Conservation (phyloP, 805 yeast species). For the Yamadazyma philogaea region DNA sequence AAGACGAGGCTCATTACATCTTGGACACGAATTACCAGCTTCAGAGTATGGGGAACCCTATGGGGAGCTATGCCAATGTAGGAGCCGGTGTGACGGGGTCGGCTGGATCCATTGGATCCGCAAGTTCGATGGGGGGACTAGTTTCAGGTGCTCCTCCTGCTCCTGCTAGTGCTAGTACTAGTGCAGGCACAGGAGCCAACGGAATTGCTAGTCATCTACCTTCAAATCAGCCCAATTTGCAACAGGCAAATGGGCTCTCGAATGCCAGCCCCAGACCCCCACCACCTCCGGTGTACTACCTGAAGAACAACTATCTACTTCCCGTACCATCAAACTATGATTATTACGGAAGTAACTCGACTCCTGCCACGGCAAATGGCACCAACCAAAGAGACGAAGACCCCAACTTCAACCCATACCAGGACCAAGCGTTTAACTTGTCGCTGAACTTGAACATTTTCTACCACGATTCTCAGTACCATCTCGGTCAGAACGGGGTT, state of each 20-base stretch:
- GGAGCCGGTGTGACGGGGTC: not conserved
- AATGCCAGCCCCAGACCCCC: slow-evolving; percentile 5
- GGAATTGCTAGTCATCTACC: not conserved
- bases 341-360: slow-evolving; percentile 5
- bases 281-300: slow-evolving; percentile 4
- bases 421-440: slow-evolving; percentile 10
- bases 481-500: slow-evolving; percentile 5
- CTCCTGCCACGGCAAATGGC: not conserved
- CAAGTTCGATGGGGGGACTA: no score
- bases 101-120: no score
- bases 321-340: slow-evolving; percentile 15
- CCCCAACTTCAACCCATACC: not conserved
- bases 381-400: not conserved
- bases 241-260: not conserved
- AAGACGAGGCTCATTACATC: slow-evolving; percentile 49
- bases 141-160: not conserved
- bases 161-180: not conserved
- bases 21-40: slow-evolving; percentile 44
- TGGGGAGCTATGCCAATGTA: no score
- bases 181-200: not conserved
- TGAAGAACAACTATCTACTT: slow-evolving; percentile 11
- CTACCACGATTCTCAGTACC: slow-evolving; percentile 12
- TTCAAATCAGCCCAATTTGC: not conserved
- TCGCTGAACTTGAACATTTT: slow-evolving; percentile 11
- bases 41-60: slow-evolving; percentile 30